Evolutionary conservation across 306 rosid genomes (phyloP).

Genomic region (cucumber (Cucumis sativus)): Cucumber_9930_V3 NC_026656.2:17332501-17333000

Average conservation of each 20-base stretch:
- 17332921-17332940: slow-evolving; percentile 14
- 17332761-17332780: neutral
- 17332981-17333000: slow-evolving; percentile 60
- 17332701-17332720: neutral
- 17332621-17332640: too few relatives aligned
- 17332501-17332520: neutral
- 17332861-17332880: slow-evolving; percentile 51
- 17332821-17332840: slow-evolving; percentile 30
- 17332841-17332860: slow-evolving; percentile 45
- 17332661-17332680: neutral
- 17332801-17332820: neutral
- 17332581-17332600: too few relatives aligned
- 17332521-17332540: neutral
- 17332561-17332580: neutral
- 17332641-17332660: neutral
- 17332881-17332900: slow-evolving; percentile 15
- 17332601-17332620: too few relatives aligned
- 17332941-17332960: slow-evolving; percentile 1
- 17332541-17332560: neutral
- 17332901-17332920: slow-evolving; percentile 14
- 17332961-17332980: slow-evolving; percentile 18
- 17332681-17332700: neutral
- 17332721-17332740: neutral
- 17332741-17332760: slow-evolving; percentile 2
- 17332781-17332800: neutral